Evolutionary conservation across 2,329 filamentous ascomycete genomes (phyloP), one percentile per base, ranked within the genome.

Genomic region (Chrysosporium keratinophilum): DNA sequence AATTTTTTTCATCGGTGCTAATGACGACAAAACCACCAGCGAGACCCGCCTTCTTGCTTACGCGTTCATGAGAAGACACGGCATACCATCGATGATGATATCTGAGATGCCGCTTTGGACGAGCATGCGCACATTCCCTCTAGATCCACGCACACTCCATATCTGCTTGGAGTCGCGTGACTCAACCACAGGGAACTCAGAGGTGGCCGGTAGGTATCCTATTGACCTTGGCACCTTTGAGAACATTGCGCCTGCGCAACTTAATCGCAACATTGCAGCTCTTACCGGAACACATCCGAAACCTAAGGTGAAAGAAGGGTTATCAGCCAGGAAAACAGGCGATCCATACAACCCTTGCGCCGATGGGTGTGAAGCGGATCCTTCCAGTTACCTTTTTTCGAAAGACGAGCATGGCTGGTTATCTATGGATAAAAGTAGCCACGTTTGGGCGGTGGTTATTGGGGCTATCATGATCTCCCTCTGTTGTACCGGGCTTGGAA

Each of bases 141-240:
- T 74, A 19, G 71, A 74, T 53, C 64, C 66, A 31, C 63, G 69
- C 52, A 71, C 67, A 51, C 64, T 73, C 20, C 72, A 74, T 58
- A 68, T 74, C 56, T 71, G 70, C 45, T 59, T 76, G 42, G 70
- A 75, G 57, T 65, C 67, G 47, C 66, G 67, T 46, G 59, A 69
- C 59, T 37, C 63, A 5, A 44, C 59, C 9, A 69, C 65, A 15
- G 69, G 69, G 5, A 65, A 68, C 48, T 64, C 58, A 2, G 59
- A 60, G 10, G 63, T 72, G 15, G 50, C 71, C 37, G 64, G 62
- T 59, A 68, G 64, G 42, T 74, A 64, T 54, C 74, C 74, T 12
- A 71, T 76, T 54, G 73, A 76, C 56, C 57, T 76, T 45, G 65
- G 67, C 56, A 74, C 71, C 0, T 76, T 76, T 50, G 65, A 75